Evolutionary conservation across 177 flowering plant genomes (phyloP).

Genomic region (Vitis hybrid): DNA sequence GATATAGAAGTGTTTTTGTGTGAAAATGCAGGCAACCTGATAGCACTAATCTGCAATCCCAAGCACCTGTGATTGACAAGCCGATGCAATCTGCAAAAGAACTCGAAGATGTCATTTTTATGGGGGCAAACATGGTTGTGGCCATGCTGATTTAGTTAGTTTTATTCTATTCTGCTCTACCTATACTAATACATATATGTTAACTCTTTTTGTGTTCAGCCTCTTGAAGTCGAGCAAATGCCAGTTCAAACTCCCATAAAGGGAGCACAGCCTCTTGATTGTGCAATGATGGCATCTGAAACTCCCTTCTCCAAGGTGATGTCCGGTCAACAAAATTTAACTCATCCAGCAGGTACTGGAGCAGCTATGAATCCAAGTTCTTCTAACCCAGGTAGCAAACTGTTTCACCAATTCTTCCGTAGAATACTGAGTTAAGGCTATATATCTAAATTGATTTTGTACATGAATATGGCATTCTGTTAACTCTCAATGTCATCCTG

Average conservation of each 20-base stretch:
- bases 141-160: no score
- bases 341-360: slow-evolving; percentile 54
- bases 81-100: no score
- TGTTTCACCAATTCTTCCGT: no score
- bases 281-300: no score
- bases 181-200: background rate
- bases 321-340: slow-evolving; percentile 47
- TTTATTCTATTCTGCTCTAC: background rate
- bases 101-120: no score
- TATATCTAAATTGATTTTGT: background rate
- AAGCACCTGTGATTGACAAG: no score
- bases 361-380: slow-evolving; percentile 45
- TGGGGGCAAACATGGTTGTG: no score
- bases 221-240: slow-evolving; percentile 2
- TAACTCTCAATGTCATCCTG: no score
- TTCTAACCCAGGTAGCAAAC: slow-evolving; percentile 40
- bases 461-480: no score
- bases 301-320: slow-evolving; percentile 63
- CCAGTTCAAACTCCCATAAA: slow-evolving; percentile 1
- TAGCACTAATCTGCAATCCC: no score
- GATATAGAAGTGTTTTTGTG: no score
- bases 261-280: background rate
- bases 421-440: background rate
- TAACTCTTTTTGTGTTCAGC: background rate
- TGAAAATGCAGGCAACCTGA: no score